Evolutionary conservation across 306 rosid genomes (phyloP).

Genomic region (Quercus rubra): DNA sequence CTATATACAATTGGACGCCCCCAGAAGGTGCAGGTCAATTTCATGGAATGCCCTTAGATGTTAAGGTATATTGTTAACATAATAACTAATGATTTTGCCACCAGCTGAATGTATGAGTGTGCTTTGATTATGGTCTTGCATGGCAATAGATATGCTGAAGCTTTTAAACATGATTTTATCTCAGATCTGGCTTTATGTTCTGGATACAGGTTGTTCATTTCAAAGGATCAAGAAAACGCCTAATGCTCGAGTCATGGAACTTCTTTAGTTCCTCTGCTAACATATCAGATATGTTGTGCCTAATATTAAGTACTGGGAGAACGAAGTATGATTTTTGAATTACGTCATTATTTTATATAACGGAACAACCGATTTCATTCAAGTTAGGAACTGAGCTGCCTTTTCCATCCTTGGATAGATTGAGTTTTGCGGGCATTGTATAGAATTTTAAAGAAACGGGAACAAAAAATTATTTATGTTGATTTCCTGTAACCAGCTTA

Average conservation of each 20-base stretch:
- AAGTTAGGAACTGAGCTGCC: background rate
- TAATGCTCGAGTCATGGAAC: constrained; percentile 93
- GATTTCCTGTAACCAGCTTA: background rate
- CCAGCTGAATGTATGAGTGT: background rate
- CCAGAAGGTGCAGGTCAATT: constrained; percentile 99
- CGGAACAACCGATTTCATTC: background rate
- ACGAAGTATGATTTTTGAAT: constrained; percentile 81
- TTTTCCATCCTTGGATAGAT: background rate
- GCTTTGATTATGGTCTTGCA: background rate
- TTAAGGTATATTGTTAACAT: constrained; percentile 52
- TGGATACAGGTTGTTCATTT: constrained; percentile 78
- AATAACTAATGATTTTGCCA: background rate
- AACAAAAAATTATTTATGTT: background rate
- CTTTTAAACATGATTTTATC: background rate
- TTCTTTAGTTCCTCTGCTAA: constrained; percentile 52
- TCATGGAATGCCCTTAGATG: constrained; percentile 91
- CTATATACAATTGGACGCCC: constrained; percentile 88
- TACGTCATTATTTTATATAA: background rate
- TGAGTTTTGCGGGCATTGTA: background rate
- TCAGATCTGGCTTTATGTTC: background rate
- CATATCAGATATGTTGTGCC: constrained; percentile 78
- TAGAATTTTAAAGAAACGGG: background rate
- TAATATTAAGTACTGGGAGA: constrained; percentile 76
- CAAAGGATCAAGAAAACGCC: constrained; percentile 97
- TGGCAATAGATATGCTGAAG: background rate